phyloP scores from a whole-genome alignment of 2,329 filamentous ascomycete species.

The Colletotrichum brevisporum region DNA sequence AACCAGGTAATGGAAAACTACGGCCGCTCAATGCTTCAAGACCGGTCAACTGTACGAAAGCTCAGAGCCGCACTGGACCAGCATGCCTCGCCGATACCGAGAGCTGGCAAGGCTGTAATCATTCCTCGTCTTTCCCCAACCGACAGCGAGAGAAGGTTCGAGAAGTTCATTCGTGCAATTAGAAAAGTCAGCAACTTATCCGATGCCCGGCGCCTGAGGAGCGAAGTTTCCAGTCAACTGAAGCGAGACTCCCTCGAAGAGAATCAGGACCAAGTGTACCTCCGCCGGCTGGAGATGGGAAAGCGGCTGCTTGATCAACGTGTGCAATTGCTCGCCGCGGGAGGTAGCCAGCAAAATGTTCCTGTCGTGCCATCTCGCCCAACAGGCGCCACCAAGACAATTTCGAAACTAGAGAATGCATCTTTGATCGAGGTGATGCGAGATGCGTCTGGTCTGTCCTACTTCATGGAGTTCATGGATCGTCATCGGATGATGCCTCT shows the following conservation, averaged over 20 bases:
- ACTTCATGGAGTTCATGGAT: conserved; percentile 99
- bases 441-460: conserved; percentile 91
- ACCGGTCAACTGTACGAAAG: conserved; percentile 93
- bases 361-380: conserved; percentile 39
- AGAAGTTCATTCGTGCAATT: conserved; percentile 92
- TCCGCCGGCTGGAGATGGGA: conserved; percentile 91
- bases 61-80: conserved; percentile 93
- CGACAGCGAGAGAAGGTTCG: conserved; percentile 93
- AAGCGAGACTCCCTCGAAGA: conserved; percentile 86
- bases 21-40: conserved; percentile 89
- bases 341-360: conserved; percentile 65
- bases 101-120: conserved; percentile 72
- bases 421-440: conserved; percentile 89
- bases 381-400: conserved; percentile 41
- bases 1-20: conserved; percentile 95
- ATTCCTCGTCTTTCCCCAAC: conserved; percentile 85
- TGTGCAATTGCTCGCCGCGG: conserved; percentile 83
- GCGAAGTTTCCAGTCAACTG: conserved; percentile 91
- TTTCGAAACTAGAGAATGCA: conserved; percentile 78
- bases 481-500: conserved; percentile 87
- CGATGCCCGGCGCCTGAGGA: conserved; percentile 92
- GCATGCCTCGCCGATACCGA: conserved; percentile 87
- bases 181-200: conserved; percentile 91
- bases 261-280: conserved; percentile 85
- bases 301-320: conserved; percentile 92